These are phyloP conservation scores for Litchi chinensis DNA, from an alignment of 345 rosid genomes.

Conservation along the genomic window DNA sequence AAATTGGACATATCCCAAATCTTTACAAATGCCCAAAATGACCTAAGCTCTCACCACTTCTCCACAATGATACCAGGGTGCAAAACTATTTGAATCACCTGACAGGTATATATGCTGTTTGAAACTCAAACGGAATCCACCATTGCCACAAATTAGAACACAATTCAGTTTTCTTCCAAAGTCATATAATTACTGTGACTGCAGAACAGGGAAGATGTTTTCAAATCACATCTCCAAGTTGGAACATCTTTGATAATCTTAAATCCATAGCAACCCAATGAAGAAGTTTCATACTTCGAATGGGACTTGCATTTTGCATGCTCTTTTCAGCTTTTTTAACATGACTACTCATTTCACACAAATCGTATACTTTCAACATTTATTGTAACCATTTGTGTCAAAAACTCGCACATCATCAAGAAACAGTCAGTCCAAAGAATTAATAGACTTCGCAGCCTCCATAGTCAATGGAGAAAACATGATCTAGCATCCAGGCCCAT, in stretches of 20 bases:
- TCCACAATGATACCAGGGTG: not conserved
- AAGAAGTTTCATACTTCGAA: not conserved
- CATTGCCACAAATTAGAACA: not conserved
- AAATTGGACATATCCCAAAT: not conserved
- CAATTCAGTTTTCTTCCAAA: not conserved
- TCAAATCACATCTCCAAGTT: constrained; percentile 18
- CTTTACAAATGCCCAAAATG: not conserved
- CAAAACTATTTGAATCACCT: not conserved
- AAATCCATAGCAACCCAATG: not conserved
- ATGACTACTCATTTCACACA: not conserved
- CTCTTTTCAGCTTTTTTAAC: constrained; percentile 13
- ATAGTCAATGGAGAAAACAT: constrained; percentile 4
- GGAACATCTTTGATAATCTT: not conserved
- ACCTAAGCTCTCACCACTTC: not conserved
- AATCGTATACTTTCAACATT: constrained; percentile 1
- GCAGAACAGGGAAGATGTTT: not conserved
- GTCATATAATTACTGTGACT: no score
- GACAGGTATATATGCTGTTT: not conserved
- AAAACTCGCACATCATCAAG: not conserved
- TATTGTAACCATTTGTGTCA: not conserved
- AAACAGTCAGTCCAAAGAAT: not conserved
- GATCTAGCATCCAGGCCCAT: constrained; percentile 19
- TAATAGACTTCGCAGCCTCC: constrained; percentile 6
- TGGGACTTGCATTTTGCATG: not conserved
- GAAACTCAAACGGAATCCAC: not conserved